Conservation (phyloP, 768 basidiomycete species). For the Boletus tomentosulus region DNA sequence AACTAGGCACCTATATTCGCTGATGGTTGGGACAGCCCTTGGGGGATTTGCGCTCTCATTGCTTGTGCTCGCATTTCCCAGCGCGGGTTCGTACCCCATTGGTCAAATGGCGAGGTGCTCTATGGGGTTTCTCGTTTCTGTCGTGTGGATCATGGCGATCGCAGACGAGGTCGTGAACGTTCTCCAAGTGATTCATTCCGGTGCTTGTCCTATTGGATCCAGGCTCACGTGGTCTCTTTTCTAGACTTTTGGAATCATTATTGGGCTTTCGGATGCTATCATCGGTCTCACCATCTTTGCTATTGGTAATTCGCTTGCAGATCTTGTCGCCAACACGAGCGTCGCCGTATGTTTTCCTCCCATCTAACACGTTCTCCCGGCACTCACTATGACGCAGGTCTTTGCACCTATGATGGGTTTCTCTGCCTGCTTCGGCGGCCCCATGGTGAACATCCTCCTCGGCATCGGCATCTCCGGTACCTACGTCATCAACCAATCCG, state of each 20-base stretch:
- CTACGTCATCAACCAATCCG: conserved; percentile 68
- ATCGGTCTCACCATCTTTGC: conserved; percentile 97
- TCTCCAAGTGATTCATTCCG: conserved; percentile 56
- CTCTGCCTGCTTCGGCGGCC: conserved; percentile 91
- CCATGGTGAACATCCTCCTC: conserved; percentile 87
- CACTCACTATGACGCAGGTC: conserved; percentile 36
- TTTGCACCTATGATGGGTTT: conserved; percentile 95
- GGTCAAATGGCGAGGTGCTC: conserved; percentile 73
- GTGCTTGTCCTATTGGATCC: neutral
- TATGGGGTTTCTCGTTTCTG: conserved; percentile 85
- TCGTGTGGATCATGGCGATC: conserved; percentile 98
- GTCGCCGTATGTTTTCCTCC: conserved; percentile 63
- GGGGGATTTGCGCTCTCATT: conserved; percentile 52
- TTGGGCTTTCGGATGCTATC: conserved; percentile 95
- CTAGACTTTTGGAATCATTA: conserved; percentile 88
- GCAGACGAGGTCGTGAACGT: conserved; percentile 94
- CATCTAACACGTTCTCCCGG: neutral
- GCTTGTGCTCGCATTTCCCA: conserved; percentile 57
- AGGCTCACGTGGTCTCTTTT: conserved; percentile 3
- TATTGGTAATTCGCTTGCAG: conserved; percentile 92
- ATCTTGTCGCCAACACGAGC: conserved; percentile 95
- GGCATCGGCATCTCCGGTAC: conserved; percentile 92
- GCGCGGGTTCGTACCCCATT: conserved; percentile 52
- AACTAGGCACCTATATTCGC: conserved; percentile 42
- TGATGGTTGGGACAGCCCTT: conserved; percentile 50